Base-by-base conservation (phyloP, 345 rosid species). In the Turnera subulata region DNA sequence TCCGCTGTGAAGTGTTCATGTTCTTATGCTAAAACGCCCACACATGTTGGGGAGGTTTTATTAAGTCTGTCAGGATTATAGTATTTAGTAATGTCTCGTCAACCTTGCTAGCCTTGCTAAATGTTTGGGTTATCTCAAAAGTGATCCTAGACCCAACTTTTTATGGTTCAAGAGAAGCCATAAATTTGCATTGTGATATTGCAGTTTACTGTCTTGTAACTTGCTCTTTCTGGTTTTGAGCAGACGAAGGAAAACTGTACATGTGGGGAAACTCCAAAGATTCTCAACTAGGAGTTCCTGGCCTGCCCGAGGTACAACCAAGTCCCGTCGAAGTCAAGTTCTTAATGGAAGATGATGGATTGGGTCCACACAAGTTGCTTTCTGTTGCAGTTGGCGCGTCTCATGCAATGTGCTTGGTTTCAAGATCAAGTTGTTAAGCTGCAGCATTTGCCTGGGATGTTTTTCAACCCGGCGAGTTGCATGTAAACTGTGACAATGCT, bases 231-330 rank as follows among this genome's bases (percentile, higher is more conserved):
- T 58, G 29, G 32, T 59, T 64, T 43, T 37, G 6, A 32, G 70
- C 80, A 91, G 97, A 84, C 63, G 66, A 67, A 72, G 97, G 94
- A 56, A 79, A 86, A 67, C 66, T 92, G 51, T 86, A 80, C 79
- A 82, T 82, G 94, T 92, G 99, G 97, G 97, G 99, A 79, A 92
- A 89, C 70, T 78, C 83, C 61, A 83, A 78, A 78, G 99, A 92
- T 68, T 79, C 76, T 49, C 97, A 92, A 67, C 46, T 89, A 62
- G 99, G 96, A 62, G 84, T 85, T 73, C 89, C 99, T 16, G 96
- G 96, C 48, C 63, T 89, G 57, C 85, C 89, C 0, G 8, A 29
- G 35, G 5, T 8, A 29, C 35, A 29, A 8, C 35, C 35, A 29
- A 29, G 35, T 29, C 35, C 35, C 8, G 8, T 29, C 35, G 5